phyloP scores from a whole-genome alignment of 1,139 yeast species.

The Suhomyces taliae region DNA sequence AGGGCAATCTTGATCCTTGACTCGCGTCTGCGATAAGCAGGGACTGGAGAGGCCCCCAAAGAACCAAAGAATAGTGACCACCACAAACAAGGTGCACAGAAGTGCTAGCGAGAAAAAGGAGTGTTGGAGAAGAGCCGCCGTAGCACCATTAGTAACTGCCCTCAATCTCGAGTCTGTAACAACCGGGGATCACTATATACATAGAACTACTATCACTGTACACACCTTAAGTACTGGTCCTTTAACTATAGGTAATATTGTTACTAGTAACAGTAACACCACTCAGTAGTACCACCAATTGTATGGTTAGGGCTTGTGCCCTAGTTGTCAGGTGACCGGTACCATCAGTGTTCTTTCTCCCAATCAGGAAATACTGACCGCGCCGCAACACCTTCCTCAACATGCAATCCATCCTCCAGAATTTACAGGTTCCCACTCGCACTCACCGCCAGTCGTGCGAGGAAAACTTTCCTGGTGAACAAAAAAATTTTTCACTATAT shows the following conservation, averaged over 20 bases:
- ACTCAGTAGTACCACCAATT: too few species aligned
- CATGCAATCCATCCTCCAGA: slow-evolving; percentile 3
- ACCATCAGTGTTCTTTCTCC: not conserved
- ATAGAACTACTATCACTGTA: too few species aligned
- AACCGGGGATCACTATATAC: not conserved
- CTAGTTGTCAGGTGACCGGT: slow-evolving; percentile 7
- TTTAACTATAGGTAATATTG: too few species aligned
- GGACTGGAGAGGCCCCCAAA: not conserved
- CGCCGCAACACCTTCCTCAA: slow-evolving; percentile 2
- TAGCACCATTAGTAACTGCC: too few species aligned
- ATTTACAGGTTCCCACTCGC: slow-evolving; percentile 4
- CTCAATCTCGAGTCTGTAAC: too few species aligned
- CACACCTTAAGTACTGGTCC: too few species aligned
- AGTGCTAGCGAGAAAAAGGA: not conserved
- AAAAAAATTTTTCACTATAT: slow-evolving; percentile 17
- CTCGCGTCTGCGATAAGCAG: not conserved
- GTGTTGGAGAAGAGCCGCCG: not conserved
- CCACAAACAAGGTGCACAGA: not conserved
- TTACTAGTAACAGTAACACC: too few species aligned
- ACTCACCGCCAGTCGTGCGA: slow-evolving; percentile 8
- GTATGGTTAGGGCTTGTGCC: slow-evolving; percentile 12
- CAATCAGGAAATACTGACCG: not conserved
- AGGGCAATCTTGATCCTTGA: too few species aligned
- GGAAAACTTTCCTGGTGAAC: slow-evolving; percentile 8
- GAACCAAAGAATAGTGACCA: not conserved